A percentile compares a stretch with the other conserved stretches of the same genome.
Evolutionary conservation across 768 basidiomycete genomes (phyloP).

Genomic region (Pluteus cervinus): DNA sequence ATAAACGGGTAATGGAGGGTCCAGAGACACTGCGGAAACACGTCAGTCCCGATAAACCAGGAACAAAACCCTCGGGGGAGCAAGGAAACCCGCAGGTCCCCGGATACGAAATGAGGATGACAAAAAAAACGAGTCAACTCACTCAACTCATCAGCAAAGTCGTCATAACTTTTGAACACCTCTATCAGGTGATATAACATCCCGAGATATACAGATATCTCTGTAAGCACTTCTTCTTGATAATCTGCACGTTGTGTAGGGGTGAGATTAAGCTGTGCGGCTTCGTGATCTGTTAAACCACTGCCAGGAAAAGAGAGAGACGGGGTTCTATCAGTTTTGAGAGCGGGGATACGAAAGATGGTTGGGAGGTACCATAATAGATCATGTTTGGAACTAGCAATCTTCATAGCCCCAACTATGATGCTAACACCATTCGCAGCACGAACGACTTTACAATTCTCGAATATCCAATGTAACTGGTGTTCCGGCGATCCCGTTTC

Average conservation of each 20-base stretch:
- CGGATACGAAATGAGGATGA: too few relatives aligned
- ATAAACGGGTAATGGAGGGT: constrained; percentile 90
- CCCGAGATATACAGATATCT: constrained; percentile 89
- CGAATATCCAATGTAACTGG: constrained; percentile 93
- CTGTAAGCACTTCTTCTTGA: constrained; percentile 86
- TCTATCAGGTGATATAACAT: constrained; percentile 96
- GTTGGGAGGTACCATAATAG: constrained; percentile 70
- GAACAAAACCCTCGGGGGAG: too few relatives aligned
- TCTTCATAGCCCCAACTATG: constrained; percentile 85
- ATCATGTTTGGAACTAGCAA: constrained; percentile 84
- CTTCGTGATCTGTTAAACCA: constrained; percentile 70
- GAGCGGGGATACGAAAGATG: constrained; percentile 4
- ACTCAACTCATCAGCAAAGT: constrained; percentile 97
- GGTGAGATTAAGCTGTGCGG: constrained; percentile 64
- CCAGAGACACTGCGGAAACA: constrained; percentile 72
- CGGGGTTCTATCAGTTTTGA: neutral
- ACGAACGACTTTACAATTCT: constrained; percentile 86
- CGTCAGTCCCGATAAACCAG: neutral
- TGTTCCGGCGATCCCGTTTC: constrained; percentile 91
- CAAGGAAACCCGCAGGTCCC: too few relatives aligned
- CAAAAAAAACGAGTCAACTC: constrained; percentile 33
- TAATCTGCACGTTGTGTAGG: constrained; percentile 68
- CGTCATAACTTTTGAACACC: constrained; percentile 86
- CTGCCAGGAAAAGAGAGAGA: constrained; percentile 36
- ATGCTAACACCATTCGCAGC: constrained; percentile 75